Conservation (phyloP, 495 filamentous ascomycete species). For the Glonium stellatum region DNA sequence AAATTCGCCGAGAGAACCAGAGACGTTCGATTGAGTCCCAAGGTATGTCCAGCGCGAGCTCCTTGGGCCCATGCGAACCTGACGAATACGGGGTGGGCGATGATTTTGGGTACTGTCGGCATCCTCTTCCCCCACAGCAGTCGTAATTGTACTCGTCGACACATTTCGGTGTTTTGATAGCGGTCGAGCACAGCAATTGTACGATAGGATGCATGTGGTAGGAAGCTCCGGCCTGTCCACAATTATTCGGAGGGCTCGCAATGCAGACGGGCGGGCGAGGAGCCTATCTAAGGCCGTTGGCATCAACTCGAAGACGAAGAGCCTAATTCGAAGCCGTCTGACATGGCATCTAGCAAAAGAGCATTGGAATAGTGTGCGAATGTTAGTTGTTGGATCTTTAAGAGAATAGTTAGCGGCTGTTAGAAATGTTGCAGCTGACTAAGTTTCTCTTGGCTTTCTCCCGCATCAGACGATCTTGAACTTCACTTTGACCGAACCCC, state of each 20-base stretch:
- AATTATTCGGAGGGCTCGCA: conserved; percentile 21
- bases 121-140: not conserved
- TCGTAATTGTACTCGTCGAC: not conserved
- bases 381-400: not conserved
- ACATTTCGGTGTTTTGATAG: not conserved
- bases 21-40: not conserved
- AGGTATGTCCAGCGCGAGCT: not conserved
- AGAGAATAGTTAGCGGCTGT: not conserved
- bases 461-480: conserved; percentile 19
- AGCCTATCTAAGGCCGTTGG: conserved; percentile 29
- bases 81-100: not conserved
- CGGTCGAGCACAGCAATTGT: conserved; percentile 7
- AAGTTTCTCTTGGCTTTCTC: not conserved
- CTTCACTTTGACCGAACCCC: conserved; percentile 8
- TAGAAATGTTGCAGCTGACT: not conserved
- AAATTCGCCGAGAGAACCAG: not conserved
- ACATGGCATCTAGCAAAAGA: conserved; percentile 10
- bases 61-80: not conserved
- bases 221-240: conserved; percentile 9
- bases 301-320: conserved; percentile 15
- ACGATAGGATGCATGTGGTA: not conserved
- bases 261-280: conserved; percentile 29
- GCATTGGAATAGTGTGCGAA: not conserved
- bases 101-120: not conserved
- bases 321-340: not conserved